Percentiles rank a stretch among this genome's conserved stretches.
These are phyloP conservation scores for Ceratobasidium sp. DNA, from an alignment of 1,284 basidiomycete species.

Conservation along the genomic window DNA sequence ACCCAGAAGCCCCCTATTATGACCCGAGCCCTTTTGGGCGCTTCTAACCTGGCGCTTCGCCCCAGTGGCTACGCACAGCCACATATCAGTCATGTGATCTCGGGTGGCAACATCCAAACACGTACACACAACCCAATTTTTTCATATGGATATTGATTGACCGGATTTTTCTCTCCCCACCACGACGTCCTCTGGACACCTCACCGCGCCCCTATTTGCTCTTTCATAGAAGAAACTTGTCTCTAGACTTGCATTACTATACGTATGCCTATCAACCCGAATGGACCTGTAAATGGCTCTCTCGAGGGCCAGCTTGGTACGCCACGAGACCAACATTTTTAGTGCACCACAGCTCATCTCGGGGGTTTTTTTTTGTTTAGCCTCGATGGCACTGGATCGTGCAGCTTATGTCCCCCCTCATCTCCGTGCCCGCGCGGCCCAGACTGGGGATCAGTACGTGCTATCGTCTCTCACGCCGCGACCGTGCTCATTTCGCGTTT, in stretches of 20 bases:
- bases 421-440: constrained; percentile 78
- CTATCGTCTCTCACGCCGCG: constrained; percentile 53
- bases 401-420: constrained; percentile 93
- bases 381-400: constrained; percentile 36
- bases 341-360: neutral
- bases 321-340: constrained; percentile 13
- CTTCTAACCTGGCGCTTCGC: neutral
- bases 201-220: neutral
- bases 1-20: neutral
- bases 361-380: constrained; percentile 21
- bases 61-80: neutral
- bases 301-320: constrained; percentile 35
- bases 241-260: constrained; percentile 31
- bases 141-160: constrained; percentile 31
- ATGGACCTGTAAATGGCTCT: constrained; percentile 36
- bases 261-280: constrained; percentile 39
- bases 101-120: constrained; percentile 14
- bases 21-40: neutral
- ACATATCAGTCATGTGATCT: neutral
- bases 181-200: constrained; percentile 39
- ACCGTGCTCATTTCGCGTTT: constrained; percentile 52
- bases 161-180: constrained; percentile 20
- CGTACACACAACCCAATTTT: constrained; percentile 24
- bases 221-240: constrained; percentile 17
- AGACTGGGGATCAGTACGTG: constrained; percentile 55